Conservation (phyloP, 495 filamentous ascomycete species). For the Trypethelium eluteriae region DNA sequence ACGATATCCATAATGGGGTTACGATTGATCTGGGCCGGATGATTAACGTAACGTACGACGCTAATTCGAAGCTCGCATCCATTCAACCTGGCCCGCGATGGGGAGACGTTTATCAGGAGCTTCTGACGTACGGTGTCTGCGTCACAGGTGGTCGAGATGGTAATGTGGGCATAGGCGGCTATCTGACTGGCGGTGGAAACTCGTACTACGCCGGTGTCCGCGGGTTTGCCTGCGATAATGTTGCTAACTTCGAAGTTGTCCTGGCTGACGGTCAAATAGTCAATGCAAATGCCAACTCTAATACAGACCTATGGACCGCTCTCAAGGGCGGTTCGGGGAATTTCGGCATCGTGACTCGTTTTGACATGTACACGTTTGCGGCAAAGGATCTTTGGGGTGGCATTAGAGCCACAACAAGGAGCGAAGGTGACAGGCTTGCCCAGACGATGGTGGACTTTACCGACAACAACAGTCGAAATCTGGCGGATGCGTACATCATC, state of each 20-base stretch:
- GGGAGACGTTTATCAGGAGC: constrained; percentile 6
- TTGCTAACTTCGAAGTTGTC: constrained; percentile 44
- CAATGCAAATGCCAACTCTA: constrained; percentile 43
- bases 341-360: constrained; percentile 37
- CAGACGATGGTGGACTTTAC: constrained; percentile 17
- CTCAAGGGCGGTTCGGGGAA: constrained; percentile 39
- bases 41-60: constrained; percentile 11
- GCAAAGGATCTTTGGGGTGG: not conserved
- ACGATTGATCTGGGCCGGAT: constrained; percentile 31
- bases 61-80: not conserved
- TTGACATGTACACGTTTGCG: constrained; percentile 22
- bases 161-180: constrained; percentile 7
- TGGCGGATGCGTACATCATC: constrained; percentile 18
- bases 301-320: constrained; percentile 56
- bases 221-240: constrained; percentile 48
- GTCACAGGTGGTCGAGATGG: constrained; percentile 11
- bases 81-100: not conserved
- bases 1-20: constrained; percentile 32
- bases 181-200: constrained; percentile 12
- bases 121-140: not conserved
- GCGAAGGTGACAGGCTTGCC: constrained; percentile 10
- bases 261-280: constrained; percentile 48
- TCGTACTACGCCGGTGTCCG: constrained; percentile 28
- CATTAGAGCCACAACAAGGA: constrained; percentile 7
- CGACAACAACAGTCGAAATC: constrained; percentile 14